A percentile compares a stretch with the other conserved stretches of the same genome.
Evolutionary conservation across 805 yeast species (phyloP).

Genomic region (Torulaspora delbrueckii): DNA sequence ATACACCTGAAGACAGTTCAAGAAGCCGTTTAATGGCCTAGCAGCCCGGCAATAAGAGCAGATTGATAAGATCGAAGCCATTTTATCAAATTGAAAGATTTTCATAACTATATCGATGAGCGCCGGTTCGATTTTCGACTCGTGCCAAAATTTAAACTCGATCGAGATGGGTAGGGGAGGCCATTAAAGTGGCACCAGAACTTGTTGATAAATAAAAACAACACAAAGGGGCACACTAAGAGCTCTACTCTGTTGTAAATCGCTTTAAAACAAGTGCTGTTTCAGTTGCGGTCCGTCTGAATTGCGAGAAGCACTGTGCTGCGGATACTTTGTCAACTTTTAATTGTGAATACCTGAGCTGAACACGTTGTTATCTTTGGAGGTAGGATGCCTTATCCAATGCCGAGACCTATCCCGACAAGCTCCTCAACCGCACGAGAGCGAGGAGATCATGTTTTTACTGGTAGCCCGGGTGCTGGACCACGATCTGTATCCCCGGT

Average conservation of each 20-base stretch:
- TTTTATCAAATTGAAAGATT: neutral
- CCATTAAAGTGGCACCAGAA: neutral
- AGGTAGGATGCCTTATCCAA: conserved; percentile 8
- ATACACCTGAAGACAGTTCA: too few species aligned
- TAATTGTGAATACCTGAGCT: neutral
- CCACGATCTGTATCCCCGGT: conserved; percentile 3
- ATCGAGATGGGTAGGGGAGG: neutral
- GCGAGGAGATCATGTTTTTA: conserved; percentile 1
- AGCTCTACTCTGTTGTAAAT: neutral
- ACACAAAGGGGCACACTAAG: neutral
- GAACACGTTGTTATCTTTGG: neutral
- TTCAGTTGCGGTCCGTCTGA: neutral
- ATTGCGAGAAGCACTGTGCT: neutral
- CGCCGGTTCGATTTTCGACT: neutral
- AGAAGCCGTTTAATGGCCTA: too few species aligned
- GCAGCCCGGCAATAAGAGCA: too few species aligned
- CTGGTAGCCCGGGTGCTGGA: neutral
- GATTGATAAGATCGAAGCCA: too few species aligned
- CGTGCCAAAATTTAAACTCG: neutral
- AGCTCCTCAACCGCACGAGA: conserved; percentile 1
- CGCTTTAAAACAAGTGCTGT: neutral
- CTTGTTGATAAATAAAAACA: neutral
- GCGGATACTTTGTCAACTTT: neutral
- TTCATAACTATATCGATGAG: neutral
- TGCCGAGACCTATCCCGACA: conserved; percentile 7